phyloP scores from a whole-genome alignment of 2,329 filamentous ascomycete genomes.

The Pezicula rhizophila region DNA sequence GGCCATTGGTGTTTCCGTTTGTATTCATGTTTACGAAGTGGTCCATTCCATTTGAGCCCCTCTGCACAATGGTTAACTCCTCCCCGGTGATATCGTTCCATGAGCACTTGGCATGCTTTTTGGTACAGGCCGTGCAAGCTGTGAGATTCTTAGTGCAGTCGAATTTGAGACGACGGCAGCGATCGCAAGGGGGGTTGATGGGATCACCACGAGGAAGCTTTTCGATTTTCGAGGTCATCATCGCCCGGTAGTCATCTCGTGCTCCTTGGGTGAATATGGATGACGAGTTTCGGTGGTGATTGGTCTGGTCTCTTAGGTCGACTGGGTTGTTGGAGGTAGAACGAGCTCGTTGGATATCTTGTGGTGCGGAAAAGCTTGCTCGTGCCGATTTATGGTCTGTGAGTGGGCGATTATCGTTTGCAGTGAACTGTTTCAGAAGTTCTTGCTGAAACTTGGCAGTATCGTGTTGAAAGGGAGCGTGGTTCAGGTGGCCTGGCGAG shows the following conservation, averaged over 20 bases:
- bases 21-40: too few relatives aligned
- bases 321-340: not conserved
- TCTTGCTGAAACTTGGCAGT: constrained; percentile 40
- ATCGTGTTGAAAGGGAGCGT: constrained; percentile 12
- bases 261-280: constrained; percentile 16
- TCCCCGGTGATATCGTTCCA: constrained; percentile 78
- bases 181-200: constrained; percentile 77
- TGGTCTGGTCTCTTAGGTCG: constrained; percentile 5
- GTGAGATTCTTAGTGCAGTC: constrained; percentile 82
- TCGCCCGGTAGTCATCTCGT: constrained; percentile 41
- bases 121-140: constrained; percentile 80
- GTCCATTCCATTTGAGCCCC: too few relatives aligned
- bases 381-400: not conserved
- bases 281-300: constrained; percentile 27
- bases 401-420: constrained; percentile 14
- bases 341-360: not conserved
- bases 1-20: too few relatives aligned
- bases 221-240: constrained; percentile 73
- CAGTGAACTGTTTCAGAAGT: constrained; percentile 47
- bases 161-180: constrained; percentile 73
- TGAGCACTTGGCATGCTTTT: constrained; percentile 82
- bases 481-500: constrained; percentile 12
- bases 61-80: constrained; percentile 37
- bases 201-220: constrained; percentile 65
- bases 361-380: not conserved